Percentiles rank a stretch among this genome's conserved stretches.
Evolutionary conservation across 441 rosid species (phyloP).

Genomic region (Theobroma grandiflorum): DNA sequence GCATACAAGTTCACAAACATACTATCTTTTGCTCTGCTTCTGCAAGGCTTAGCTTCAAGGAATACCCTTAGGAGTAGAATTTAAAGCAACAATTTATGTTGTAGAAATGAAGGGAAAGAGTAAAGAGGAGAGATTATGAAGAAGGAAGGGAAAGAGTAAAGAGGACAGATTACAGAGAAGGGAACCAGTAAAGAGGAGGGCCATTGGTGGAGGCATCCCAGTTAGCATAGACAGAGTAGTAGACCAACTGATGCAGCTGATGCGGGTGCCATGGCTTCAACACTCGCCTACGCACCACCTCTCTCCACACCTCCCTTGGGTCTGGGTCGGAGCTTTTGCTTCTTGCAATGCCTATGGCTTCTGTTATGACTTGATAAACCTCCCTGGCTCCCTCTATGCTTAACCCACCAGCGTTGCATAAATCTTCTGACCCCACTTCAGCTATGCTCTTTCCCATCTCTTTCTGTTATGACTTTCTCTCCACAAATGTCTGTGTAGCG

Average conservation of each 20-base stretch:
- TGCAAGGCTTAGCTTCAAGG: too few relatives aligned
- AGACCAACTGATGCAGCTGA: constrained; percentile 71
- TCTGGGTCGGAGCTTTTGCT: constrained; percentile 36
- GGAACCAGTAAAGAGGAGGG: constrained; percentile 88
- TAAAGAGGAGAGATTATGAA: too few relatives aligned
- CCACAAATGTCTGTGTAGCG: too few relatives aligned
- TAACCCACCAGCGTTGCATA: constrained; percentile 66
- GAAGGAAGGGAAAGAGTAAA: constrained; percentile 16
- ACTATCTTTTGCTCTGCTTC: too few relatives aligned
- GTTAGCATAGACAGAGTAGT: constrained; percentile 65
- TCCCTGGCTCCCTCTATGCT: constrained; percentile 50
- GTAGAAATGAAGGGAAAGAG: neutral
- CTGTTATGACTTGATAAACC: constrained; percentile 44
- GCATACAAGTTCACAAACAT: too few relatives aligned
- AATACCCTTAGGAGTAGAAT: too few relatives aligned
- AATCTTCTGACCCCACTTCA: constrained; percentile 58
- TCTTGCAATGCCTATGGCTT: constrained; percentile 38
- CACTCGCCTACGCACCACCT: constrained; percentile 48
- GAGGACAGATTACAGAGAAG: constrained; percentile 58
- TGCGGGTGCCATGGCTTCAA: constrained; percentile 81
- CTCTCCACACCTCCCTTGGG: constrained; percentile 69
- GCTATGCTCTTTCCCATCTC: constrained; percentile 48
- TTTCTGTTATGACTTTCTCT: neutral
- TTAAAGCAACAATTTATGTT: too few relatives aligned
- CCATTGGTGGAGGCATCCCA: constrained; percentile 75